Evolutionary conservation across 2,329 filamentous ascomycete species (phyloP).

Genomic region (Diaporthe destruens): DNA sequence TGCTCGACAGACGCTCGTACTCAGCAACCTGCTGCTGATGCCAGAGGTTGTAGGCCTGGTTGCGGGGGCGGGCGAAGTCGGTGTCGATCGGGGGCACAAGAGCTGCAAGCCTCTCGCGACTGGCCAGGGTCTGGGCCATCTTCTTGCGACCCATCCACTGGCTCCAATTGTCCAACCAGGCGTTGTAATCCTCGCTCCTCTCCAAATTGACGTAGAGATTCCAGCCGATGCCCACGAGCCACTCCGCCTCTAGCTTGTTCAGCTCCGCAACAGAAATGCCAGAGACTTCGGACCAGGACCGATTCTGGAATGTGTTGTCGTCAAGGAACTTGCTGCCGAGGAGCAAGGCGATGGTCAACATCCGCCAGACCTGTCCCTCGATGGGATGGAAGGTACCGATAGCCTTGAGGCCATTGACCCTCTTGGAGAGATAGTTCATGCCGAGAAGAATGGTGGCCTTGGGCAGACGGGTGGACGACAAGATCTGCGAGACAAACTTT

Average conservation of each 20-base stretch:
- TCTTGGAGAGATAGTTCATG: conserved; percentile 88
- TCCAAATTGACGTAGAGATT: conserved; percentile 88
- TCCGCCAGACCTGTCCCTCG: conserved; percentile 84
- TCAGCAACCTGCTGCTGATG: conserved; percentile 68
- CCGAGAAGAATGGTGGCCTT: conserved; percentile 92
- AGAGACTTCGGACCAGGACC: conserved; percentile 95
- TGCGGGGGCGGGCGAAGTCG: conserved; percentile 51
- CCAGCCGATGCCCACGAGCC: conserved; percentile 87
- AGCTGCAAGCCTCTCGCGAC: conserved; percentile 63
- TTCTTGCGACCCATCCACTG: conserved; percentile 70
- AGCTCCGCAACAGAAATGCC: conserved; percentile 87
- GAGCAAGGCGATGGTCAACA: conserved; percentile 86
- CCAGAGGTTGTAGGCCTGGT: conserved; percentile 58
- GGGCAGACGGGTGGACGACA: conserved; percentile 89
- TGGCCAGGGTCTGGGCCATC: conserved; percentile 61
- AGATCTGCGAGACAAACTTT: conserved; percentile 91
- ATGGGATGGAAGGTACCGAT: conserved; percentile 67
- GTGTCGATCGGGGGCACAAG: conserved; percentile 63
- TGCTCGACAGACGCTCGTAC: conserved; percentile 59
- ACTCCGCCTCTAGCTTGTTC: conserved; percentile 88
- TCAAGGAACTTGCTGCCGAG: conserved; percentile 96
- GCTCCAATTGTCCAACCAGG: conserved; percentile 72
- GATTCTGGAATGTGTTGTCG: conserved; percentile 98
- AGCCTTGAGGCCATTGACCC: conserved; percentile 80
- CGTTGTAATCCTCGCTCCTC: conserved; percentile 77